Conservation (phyloP, 345 rosid genomes). For the Reutealis trisperma region DNA sequence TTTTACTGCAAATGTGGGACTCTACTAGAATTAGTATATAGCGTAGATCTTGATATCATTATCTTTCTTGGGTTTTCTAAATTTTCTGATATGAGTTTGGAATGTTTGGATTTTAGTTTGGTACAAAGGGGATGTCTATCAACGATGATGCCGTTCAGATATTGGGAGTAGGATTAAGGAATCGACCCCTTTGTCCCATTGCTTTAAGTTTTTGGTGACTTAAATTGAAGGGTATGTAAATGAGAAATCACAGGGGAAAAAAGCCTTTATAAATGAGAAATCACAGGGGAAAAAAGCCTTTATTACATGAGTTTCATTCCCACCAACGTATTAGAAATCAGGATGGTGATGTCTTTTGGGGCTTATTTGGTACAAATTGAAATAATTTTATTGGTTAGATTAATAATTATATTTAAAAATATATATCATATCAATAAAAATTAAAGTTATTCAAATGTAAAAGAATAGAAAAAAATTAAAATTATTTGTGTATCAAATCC, state of each 20-base stretch:
- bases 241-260: too few relatives aligned
- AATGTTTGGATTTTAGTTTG: neutral
- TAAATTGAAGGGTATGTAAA: neutral
- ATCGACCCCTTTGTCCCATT: neutral
- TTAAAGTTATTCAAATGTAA: too few relatives aligned
- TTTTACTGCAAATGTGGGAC: neutral
- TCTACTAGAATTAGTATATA: neutral
- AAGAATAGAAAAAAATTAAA: too few relatives aligned
- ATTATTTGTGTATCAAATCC: too few relatives aligned
- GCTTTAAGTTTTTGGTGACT: neutral
- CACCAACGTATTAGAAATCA: neutral
- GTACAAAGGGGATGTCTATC: neutral
- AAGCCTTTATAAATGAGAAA: neutral
- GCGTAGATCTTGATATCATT: neutral
- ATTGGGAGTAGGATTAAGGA: neutral
- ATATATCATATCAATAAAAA: too few relatives aligned
- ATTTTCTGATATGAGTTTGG: neutral
- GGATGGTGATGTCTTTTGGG: neutral
- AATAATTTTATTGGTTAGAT: too few relatives aligned
- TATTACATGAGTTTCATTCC: neutral
- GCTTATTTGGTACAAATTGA: too few relatives aligned
- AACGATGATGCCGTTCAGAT: neutral
- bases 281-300: neutral
- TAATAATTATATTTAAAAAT: too few relatives aligned
- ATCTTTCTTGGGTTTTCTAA: neutral